Evolutionary conservation across 1,139 yeast species (phyloP).

Genomic region (Debaryomycetaceae sp.): DNA sequence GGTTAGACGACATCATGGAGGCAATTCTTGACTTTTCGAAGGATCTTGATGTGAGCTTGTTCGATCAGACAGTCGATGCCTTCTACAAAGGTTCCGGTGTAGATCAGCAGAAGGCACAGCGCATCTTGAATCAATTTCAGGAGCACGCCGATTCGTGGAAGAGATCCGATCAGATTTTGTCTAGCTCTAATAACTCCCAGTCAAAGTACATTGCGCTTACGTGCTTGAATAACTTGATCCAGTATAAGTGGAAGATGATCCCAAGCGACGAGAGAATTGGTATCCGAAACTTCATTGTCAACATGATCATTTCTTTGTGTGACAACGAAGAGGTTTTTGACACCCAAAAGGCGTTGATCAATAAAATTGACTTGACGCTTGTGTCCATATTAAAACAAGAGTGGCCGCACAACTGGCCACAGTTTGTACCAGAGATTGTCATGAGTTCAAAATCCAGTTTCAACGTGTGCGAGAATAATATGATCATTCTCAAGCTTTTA

Average conservation of each 20-base stretch:
- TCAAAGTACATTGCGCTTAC: conserved; percentile 90
- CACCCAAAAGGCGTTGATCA: conserved; percentile 76
- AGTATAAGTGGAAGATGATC: conserved; percentile 88
- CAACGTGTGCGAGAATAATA: conserved; percentile 95
- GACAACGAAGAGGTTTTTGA: conserved; percentile 78
- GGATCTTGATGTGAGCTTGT: conserved; percentile 73
- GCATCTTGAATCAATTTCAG: conserved; percentile 80
- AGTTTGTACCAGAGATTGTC: conserved; percentile 90
- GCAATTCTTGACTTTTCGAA: conserved; percentile 79
- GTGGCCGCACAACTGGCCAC: conserved; percentile 99
- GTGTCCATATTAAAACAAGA: conserved; percentile 95
- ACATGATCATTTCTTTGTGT: conserved; percentile 90
- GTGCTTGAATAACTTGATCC: conserved; percentile 83
- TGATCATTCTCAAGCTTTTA: conserved; percentile 83
- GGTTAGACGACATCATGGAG: conserved; percentile 55
- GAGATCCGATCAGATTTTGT: conserved; percentile 84
- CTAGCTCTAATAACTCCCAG: conserved; percentile 74
- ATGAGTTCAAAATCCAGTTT: conserved; percentile 78
- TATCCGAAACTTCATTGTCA: conserved; percentile 83
- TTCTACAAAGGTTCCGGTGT: conserved; percentile 81
- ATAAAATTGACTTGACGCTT: conserved; percentile 88
- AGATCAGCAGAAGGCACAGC: conserved; percentile 81
- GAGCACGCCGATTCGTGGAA: conserved; percentile 97
- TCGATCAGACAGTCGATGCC: conserved; percentile 85
- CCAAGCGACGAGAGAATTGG: conserved; percentile 86